Conservation (phyloP, 2,329 filamentous ascomycete genomes). For the Chalaropsis ovoidea region DNA sequence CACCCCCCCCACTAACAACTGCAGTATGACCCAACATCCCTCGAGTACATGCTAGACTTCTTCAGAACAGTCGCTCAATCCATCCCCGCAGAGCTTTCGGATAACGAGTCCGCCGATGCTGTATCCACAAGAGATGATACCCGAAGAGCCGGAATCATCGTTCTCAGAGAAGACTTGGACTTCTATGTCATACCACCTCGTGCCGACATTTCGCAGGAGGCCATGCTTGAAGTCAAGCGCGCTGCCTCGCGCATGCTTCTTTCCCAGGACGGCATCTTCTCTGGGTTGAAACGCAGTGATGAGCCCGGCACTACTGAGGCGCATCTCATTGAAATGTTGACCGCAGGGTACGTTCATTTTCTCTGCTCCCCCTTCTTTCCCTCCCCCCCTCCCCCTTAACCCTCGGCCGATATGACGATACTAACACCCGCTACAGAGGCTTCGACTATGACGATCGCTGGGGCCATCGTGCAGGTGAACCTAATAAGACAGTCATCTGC, state of each 20-base stretch:
- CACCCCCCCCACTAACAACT: neutral
- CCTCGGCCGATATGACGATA: constrained; percentile 3
- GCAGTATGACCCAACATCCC: constrained; percentile 88
- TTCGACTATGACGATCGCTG: constrained; percentile 93
- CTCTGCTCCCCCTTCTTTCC: constrained; percentile 7
- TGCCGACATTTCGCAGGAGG: constrained; percentile 68
- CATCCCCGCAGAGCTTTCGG: constrained; percentile 48
- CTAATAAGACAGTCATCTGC: constrained; percentile 97
- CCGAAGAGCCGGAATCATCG: constrained; percentile 93
- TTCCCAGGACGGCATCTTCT: constrained; percentile 89
- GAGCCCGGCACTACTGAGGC: constrained; percentile 95
- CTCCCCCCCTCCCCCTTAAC: too few relatives aligned
- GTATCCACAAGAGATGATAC: constrained; percentile 61
- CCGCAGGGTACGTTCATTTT: constrained; percentile 64
- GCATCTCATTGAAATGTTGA: constrained; percentile 98
- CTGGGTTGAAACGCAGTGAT: constrained; percentile 85
- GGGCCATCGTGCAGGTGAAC: constrained; percentile 95
- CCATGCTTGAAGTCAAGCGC: constrained; percentile 95
- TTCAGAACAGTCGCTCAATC: constrained; percentile 93
- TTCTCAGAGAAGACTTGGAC: constrained; percentile 88
- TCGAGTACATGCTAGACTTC: constrained; percentile 99
- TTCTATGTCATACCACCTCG: constrained; percentile 92
- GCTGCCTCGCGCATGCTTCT: constrained; percentile 80
- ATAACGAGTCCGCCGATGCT: constrained; percentile 52
- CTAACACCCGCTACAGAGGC: constrained; percentile 48